Conservation (phyloP, 352 stramenopile species). For the Phytophthora sp. region DNA sequence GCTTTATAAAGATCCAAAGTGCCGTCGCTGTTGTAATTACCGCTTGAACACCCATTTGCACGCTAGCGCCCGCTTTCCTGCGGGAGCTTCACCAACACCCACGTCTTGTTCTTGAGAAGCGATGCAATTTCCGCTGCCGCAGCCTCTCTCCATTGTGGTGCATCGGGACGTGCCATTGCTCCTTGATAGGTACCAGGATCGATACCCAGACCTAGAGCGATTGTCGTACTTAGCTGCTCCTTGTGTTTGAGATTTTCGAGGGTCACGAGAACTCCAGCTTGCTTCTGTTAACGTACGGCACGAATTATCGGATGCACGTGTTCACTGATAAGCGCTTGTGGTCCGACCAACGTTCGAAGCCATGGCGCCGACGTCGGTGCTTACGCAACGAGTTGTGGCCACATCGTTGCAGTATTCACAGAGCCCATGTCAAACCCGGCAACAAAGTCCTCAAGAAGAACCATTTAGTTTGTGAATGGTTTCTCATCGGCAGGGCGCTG, state of each 20-base stretch:
- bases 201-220: neutral
- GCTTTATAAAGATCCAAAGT: neutral
- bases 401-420: neutral
- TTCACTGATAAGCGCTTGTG: constrained; percentile 2
- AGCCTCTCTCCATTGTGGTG: neutral
- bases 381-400: neutral
- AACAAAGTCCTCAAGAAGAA: neutral
- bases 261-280: neutral
- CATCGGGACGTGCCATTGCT: neutral
- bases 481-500: neutral
- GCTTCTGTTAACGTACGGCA: neutral
- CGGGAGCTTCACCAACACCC: neutral
- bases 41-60: neutral
- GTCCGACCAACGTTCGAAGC: neutral
- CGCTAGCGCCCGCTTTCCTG: neutral
- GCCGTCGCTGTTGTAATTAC: neutral
- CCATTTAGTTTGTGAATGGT: neutral
- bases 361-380: neutral
- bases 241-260: neutral
- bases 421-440: neutral
- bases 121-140: neutral
- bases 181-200: neutral
- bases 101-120: neutral
- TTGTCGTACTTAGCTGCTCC: neutral
- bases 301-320: neutral